Evolutionary conservation across 2,329 filamentous ascomycete genomes (phyloP), one percentile per base, ranked within the genome.

Genomic region (Fusarium camptoceras): DNA sequence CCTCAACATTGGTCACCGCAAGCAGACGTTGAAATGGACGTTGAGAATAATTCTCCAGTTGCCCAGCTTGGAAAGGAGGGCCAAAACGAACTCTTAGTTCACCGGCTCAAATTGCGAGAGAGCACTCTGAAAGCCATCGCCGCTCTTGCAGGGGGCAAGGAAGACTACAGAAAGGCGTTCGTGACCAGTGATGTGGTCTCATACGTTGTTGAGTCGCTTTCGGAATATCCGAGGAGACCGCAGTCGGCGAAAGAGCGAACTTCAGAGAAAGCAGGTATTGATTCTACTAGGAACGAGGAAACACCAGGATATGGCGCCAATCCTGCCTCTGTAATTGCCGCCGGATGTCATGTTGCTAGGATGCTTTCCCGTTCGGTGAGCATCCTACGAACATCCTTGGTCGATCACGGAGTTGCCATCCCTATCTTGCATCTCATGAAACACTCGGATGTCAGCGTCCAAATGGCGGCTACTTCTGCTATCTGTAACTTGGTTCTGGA

Each of bases 401-500:
- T 97, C 61, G 96, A 99, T 79, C 89, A 93, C 64, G 92, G 90
- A 8, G 91, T 97, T 53, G 91, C 92, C 3, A 86, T 89, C 71
- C 94, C 94, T 6, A 83, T 97, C 10, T 91, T 94, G 71, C 84
- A 85, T 30, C 88, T 98, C 47, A 84, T 98, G 69, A 89, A 86
- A 60, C 92, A 96, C 78, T 85, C 86, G 9, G 89, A 96, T 71
- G 81, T 93, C 31, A 90, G 95, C 55, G 90, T 98, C 7, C 92
- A 94, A 76, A 91, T 96, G 76, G 94, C 94, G 50, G 94, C 95
- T 8, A 97, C 94, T 0, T 91, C 92, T 37, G 91, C 92, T 9
- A 88, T 97, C 41, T 94, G 91, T 73, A 99, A 99, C 78, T 81
- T 99, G 50, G 87, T 97, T 8, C 85, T 94, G 48, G 93, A 97